These are phyloP conservation scores for Maudiozyma turicensis DNA, from an alignment of 805 yeast species.

Conservation along the genomic window DNA sequence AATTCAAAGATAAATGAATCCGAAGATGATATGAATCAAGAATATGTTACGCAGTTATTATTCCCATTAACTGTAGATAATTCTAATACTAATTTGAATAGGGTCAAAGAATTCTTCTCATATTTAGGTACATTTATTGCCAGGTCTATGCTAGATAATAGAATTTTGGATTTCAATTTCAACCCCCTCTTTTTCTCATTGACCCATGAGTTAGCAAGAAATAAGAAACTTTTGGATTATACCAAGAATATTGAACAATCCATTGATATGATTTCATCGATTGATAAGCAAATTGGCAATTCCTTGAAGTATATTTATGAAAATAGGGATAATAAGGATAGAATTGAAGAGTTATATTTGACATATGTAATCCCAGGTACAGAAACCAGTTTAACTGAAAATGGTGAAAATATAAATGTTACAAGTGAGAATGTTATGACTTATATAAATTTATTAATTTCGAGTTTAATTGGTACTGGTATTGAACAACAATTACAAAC, in stretches of 20 bases:
- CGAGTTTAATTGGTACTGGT: slow-evolving; percentile 53
- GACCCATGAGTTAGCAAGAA: slow-evolving; percentile 28
- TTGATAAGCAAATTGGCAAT: slow-evolving; percentile 51
- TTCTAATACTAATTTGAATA: slow-evolving; percentile 30
- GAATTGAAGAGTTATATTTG: slow-evolving; percentile 42
- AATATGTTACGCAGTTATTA: slow-evolving; percentile 39
- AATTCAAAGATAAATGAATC: slow-evolving; percentile 8
- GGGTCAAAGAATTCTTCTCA: slow-evolving; percentile 44
- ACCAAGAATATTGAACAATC: slow-evolving; percentile 6
- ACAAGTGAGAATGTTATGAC: slow-evolving; percentile 43
- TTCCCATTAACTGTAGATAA: slow-evolving; percentile 59
- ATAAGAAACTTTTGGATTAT: slow-evolving; percentile 4
- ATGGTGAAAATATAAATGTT: slow-evolving; percentile 46
- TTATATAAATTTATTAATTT: slow-evolving; percentile 50
- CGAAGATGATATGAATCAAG: slow-evolving; percentile 14
- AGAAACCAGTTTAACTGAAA: slow-evolving; percentile 43
- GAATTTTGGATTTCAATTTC: slow-evolving; percentile 76
- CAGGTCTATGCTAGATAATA: slow-evolving; percentile 75
- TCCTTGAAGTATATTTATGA: slow-evolving; percentile 45
- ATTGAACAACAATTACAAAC: slow-evolving; percentile 52
- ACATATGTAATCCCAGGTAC: slow-evolving; percentile 73
- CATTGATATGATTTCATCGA: slow-evolving; percentile 34
- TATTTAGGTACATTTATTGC: slow-evolving; percentile 79
- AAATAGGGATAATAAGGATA: slow-evolving; percentile 29
- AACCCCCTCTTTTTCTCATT: slow-evolving; percentile 60